A percentile compares a stretch with the other conserved stretches of the same genome.
Conservation (phyloP, 768 basidiomycete genomes). For the Boletus pseudo-olivaceus region DNA sequence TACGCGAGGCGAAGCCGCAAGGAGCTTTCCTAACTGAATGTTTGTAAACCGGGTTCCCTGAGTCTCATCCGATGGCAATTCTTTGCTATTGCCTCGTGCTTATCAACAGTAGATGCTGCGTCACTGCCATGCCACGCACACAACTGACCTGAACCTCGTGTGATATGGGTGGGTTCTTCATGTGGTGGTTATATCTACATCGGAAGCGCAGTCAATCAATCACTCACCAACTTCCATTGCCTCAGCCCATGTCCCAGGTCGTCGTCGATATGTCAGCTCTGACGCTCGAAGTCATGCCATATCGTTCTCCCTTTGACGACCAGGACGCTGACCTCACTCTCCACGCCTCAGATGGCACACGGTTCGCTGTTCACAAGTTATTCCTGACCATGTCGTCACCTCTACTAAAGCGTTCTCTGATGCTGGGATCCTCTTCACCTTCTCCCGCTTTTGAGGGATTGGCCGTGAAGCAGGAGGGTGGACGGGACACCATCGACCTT, state of each 20-base stretch:
- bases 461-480: slow-evolving; percentile 19
- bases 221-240: slow-evolving; percentile 12
- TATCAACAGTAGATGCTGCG: slow-evolving; percentile 17
- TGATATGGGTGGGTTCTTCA: slow-evolving; percentile 9
- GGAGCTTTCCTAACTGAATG: slow-evolving; percentile 18
- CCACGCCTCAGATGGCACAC: slow-evolving; percentile 38
- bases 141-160: slow-evolving; percentile 31
- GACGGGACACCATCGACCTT: slow-evolving; percentile 28
- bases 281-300: slow-evolving; percentile 26
- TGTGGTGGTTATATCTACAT: slow-evolving; percentile 26
- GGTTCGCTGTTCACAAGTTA: slow-evolving; percentile 43
- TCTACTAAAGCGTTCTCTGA: slow-evolving; percentile 35
- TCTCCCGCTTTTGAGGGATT: slow-evolving; percentile 27
- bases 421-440: slow-evolving; percentile 26
- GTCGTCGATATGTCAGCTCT: slow-evolving; percentile 25
- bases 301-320: slow-evolving; percentile 37
- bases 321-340: slow-evolving; percentile 41
- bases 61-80: slow-evolving; percentile 1
- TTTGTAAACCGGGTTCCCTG: not conserved
- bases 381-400: slow-evolving; percentile 41
- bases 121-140: slow-evolving; percentile 24
- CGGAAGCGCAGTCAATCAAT: slow-evolving; percentile 15
- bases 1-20: slow-evolving; percentile 9
- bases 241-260: slow-evolving; percentile 29
- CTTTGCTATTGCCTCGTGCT: slow-evolving; percentile 21